Percentiles rank a stretch among this genome's conserved stretches.
Conservation (phyloP, 768 basidiomycete species). For the Hemileccinum impolitum region DNA sequence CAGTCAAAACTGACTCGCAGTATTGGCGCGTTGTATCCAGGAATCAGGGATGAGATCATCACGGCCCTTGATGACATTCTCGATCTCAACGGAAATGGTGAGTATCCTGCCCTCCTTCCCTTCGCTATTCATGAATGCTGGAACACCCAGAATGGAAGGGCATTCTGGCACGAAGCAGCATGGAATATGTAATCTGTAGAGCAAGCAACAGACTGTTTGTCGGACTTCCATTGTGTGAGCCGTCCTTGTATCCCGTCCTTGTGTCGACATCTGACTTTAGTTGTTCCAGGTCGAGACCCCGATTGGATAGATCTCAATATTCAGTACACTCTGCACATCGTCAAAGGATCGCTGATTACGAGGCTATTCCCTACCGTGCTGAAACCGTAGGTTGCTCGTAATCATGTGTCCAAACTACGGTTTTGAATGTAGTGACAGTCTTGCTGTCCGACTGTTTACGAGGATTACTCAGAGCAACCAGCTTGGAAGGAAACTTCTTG, state of each 20-base stretch:
- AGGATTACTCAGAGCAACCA: conserved; percentile 1
- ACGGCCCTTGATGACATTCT: conserved; percentile 39
- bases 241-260: neutral
- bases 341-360: conserved; percentile 19
- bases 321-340: conserved; percentile 29
- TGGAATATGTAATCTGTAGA: conserved; percentile 38
- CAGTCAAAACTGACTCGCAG: conserved; percentile 35
- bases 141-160: conserved; percentile 36
- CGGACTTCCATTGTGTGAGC: conserved; percentile 42
- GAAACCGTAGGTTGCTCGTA: conserved; percentile 24
- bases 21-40: conserved; percentile 36
- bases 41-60: conserved; percentile 42
- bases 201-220: conserved; percentile 46
- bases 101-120: neutral
- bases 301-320: conserved; percentile 32
- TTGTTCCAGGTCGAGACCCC: conserved; percentile 34
- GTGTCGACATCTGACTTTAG: neutral
- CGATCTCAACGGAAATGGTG: conserved; percentile 14
- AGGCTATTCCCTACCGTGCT: conserved; percentile 32
- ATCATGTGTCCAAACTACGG: neutral
- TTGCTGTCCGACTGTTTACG: conserved; percentile 16
- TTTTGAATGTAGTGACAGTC: conserved; percentile 5
- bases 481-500: conserved; percentile 13
- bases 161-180: conserved; percentile 24
- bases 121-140: neutral